phyloP scores from a whole-genome alignment of 495 filamentous ascomycete genomes.

The Darksidea phi region DNA sequence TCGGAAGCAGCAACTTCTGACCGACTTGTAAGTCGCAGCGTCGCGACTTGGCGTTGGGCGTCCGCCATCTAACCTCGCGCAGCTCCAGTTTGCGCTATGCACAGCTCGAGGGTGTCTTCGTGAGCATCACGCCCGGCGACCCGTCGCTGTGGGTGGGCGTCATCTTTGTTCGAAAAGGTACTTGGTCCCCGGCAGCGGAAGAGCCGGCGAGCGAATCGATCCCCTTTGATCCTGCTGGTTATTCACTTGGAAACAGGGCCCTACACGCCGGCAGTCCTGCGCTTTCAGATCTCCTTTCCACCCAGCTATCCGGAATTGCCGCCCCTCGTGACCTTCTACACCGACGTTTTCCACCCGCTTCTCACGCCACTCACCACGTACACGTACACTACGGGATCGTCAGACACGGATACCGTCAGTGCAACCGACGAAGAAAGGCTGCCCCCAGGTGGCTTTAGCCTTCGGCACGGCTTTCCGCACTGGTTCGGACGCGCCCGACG shows the following conservation, averaged over 20 bases:
- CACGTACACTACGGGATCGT: slow-evolving; percentile 75
- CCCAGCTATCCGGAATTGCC: slow-evolving; percentile 73
- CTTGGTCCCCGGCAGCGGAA: neutral
- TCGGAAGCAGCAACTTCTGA: slow-evolving; percentile 35
- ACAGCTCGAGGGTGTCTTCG: slow-evolving; percentile 79
- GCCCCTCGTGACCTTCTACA: slow-evolving; percentile 80
- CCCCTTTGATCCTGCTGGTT: no score
- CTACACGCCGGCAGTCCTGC: slow-evolving; percentile 81
- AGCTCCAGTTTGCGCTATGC: slow-evolving; percentile 79
- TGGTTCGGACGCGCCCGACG: slow-evolving; percentile 65
- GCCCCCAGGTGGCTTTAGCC: slow-evolving; percentile 81
- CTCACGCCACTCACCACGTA: slow-evolving; percentile 87
- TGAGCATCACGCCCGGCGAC: slow-evolving; percentile 78
- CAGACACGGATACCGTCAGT: slow-evolving; percentile 69
- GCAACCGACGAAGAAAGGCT: slow-evolving; percentile 77
- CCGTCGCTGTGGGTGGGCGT: slow-evolving; percentile 83
- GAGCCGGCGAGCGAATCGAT: neutral
- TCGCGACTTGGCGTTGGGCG: neutral
- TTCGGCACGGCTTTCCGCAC: slow-evolving; percentile 82
- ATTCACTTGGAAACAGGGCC: slow-evolving; percentile 59
- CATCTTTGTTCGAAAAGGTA: slow-evolving; percentile 84
- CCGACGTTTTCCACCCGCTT: slow-evolving; percentile 91
- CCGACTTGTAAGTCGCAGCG: slow-evolving; percentile 36
- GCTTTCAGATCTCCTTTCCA: slow-evolving; percentile 87
- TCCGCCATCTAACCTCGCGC: slow-evolving; percentile 20